Evolutionary conservation across 2,329 filamentous ascomycete species (phyloP), one percentile per base, ranked within the genome.

Genomic region (Aspergillus carbonarius): DNA sequence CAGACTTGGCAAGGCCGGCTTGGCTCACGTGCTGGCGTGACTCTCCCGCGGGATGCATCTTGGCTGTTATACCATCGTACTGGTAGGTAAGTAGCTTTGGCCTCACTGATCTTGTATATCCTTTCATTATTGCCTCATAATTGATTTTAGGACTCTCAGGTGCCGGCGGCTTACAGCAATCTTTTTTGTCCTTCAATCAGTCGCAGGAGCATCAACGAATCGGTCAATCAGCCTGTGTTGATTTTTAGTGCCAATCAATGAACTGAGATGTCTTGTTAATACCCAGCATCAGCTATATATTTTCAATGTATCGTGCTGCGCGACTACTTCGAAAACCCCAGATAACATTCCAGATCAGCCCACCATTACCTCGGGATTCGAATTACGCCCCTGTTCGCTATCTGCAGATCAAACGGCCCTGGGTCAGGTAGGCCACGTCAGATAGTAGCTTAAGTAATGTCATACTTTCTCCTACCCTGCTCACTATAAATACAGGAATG

Each of bases 271-370:
- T 42, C 20, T 42, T 9, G 18, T 13, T 5, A 42, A 42, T 42
- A 23, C 23, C 9, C 25, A 27, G 23, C 20, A 39, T 15, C 57
- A 50, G 58, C 60, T 63, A 59, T 51, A 37, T 62, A 57, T 57
- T 66, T 62, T 66, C 68, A 72, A 75, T 75, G 73, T 68, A 72
- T 63, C 67, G 63, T 60, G 58, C 71, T 63, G 70, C 68, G 55
- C 69, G 64, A 44, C 50, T 71, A 37, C 60, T 72, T 57, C 67
- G 66, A 63, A 65, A 60, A 57, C 52, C 63, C 62, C 67, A 62
- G 63, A 54, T 65, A 35, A 61, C 62, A 42, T 65, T 70, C 55
- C 64, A 63, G 42, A 59, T 63, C 46, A 64, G 57, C 55, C 63
- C 64, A 58, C 59, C 60, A 56, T 63, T 62, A 44, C 50, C 63